These are phyloP conservation scores for Suillus subalutaceus DNA, from an alignment of 768 basidiomycete genomes.

Conservation along the genomic window DNA sequence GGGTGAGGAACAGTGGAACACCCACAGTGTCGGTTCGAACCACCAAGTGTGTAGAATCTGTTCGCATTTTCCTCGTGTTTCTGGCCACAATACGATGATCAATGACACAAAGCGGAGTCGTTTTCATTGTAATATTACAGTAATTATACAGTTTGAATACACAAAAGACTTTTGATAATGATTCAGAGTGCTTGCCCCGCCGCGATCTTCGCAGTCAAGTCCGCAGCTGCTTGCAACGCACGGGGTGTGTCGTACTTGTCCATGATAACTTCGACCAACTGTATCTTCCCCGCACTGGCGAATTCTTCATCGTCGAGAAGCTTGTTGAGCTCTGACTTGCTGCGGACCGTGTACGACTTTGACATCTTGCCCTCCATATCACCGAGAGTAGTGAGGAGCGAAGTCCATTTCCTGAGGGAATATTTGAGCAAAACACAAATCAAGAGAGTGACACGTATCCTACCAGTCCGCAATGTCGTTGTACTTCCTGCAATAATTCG, in stretches of 20 bases:
- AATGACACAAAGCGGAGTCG: not conserved
- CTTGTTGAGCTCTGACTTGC: slow-evolving; percentile 64
- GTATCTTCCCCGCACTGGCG: slow-evolving; percentile 63
- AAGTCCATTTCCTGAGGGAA: slow-evolving; percentile 58
- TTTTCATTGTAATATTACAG: not conserved
- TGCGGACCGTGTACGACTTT: slow-evolving; percentile 67
- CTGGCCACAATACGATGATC: not conserved
- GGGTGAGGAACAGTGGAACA: not conserved
- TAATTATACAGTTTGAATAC: not conserved
- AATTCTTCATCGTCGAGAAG: slow-evolving; percentile 71
- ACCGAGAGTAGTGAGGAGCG: slow-evolving; percentile 61
- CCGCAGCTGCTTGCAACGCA: slow-evolving; percentile 58
- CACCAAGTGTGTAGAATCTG: not conserved
- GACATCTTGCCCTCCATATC: slow-evolving; percentile 50
- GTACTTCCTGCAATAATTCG: slow-evolving; percentile 56
- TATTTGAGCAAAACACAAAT: not conserved
- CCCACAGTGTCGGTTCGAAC: not conserved
- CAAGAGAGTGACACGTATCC: slow-evolving; percentile 14
- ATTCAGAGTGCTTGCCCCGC: slow-evolving; percentile 20
- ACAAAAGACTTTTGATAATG: too few species aligned
- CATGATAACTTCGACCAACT: slow-evolving; percentile 84
- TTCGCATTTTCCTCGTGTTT: not conserved
- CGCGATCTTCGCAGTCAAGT: slow-evolving; percentile 19
- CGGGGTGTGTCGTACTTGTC: slow-evolving; percentile 70
- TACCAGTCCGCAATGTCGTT: slow-evolving; percentile 84